Evolutionary conservation across 2,329 filamentous ascomycete species (phyloP).

Genomic region (Paracamarosporium sp.): DNA sequence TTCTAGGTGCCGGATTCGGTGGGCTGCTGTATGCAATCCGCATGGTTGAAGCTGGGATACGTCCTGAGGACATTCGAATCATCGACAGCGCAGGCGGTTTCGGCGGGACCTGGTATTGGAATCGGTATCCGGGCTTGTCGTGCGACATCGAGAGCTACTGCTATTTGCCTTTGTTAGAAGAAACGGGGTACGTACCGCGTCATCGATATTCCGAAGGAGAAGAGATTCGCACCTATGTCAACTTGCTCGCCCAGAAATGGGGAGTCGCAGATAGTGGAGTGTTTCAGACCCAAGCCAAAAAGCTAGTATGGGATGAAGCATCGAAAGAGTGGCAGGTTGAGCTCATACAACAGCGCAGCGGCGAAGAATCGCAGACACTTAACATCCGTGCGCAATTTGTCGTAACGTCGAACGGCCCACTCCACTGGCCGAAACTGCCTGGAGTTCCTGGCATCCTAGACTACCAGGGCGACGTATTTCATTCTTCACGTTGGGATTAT

Average conservation of each 20-base stretch:
- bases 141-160: conserved; percentile 67
- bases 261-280: conserved; percentile 46
- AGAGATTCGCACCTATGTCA: conserved; percentile 54
- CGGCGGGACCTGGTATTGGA: conserved; percentile 58
- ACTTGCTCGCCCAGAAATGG: conserved; percentile 47
- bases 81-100: conserved; percentile 55
- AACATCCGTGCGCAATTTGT: conserved; percentile 15
- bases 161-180: conserved; percentile 68
- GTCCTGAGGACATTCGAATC: conserved; percentile 44
- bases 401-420: conserved; percentile 14
- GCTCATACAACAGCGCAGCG: conserved; percentile 13
- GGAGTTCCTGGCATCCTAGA: conserved; percentile 12
- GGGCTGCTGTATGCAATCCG: conserved; percentile 50
- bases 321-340: conserved; percentile 21
- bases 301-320: conserved; percentile 24
- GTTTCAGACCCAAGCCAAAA: conserved; percentile 26
- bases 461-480: conserved; percentile 27
- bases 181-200: conserved; percentile 63
- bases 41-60: conserved; percentile 47
- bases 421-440: conserved; percentile 53
- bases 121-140: conserved; percentile 55
- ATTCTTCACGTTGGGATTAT: conserved; percentile 36
- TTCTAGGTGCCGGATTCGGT: conserved; percentile 51
- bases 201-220: conserved; percentile 53
- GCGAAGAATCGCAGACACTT: conserved; percentile 10